phyloP scores from a whole-genome alignment of 176 grass and related monocot genomes.

The Carex kokanica region DNA sequence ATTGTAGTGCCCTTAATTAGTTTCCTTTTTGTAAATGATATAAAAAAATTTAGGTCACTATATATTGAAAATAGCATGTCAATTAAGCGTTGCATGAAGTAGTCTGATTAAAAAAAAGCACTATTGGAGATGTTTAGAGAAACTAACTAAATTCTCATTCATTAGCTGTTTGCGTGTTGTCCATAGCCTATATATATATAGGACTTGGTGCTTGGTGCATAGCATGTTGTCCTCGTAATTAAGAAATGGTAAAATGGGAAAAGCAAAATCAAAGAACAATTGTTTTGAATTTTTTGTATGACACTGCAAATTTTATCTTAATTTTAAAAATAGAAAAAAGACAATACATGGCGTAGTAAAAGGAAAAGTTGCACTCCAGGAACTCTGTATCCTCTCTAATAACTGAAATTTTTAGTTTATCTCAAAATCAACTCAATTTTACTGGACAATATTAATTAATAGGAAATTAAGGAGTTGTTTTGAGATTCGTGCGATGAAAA shows the following conservation, averaged over 20 bases:
- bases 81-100: not conserved
- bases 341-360: not conserved
- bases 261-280: not conserved
- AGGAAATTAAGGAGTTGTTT: no score
- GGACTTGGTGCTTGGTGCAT: slow-evolving; percentile 1
- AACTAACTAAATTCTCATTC: not conserved
- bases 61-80: not conserved
- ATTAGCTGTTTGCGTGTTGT: slow-evolving; percentile 10
- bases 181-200: not conserved
- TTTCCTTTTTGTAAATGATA: not conserved
- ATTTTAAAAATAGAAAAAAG: slow-evolving; percentile 2
- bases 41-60: not conserved
- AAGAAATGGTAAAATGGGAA: not conserved
- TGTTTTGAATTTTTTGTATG: not conserved
- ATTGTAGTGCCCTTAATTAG: not conserved
- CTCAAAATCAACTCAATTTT: no score
- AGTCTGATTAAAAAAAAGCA: not conserved
- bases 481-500: no score
- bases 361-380: not conserved
- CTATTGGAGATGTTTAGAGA: not conserved
- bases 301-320: not conserved
- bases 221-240: slow-evolving; percentile 13
- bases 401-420: no score
- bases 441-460: no score
- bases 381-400: not conserved